phyloP scores from a whole-genome alignment of 225 moss, liverwort and hornwort genomes.

The Physcomitrellopsis africana region DNA sequence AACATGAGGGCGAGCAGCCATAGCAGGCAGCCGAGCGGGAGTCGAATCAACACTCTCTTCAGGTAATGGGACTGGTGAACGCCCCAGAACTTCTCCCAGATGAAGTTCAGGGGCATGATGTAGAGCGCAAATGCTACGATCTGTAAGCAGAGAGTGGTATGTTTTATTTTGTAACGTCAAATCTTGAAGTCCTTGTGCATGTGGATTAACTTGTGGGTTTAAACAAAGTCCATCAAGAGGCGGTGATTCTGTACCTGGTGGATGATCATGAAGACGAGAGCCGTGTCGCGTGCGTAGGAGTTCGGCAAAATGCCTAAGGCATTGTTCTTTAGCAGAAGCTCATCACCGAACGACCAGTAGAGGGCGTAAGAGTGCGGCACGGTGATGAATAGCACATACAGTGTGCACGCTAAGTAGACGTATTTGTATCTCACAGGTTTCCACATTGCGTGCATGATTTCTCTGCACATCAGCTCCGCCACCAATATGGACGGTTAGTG shows the following conservation, averaged over 20 bases:
- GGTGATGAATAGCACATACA: conserved; percentile 47
- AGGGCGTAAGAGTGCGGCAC: conserved; percentile 55
- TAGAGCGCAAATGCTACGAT: conserved; percentile 61
- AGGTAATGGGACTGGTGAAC: conserved; percentile 45
- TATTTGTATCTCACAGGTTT: conserved; percentile 55
- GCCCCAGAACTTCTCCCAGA: conserved; percentile 57
- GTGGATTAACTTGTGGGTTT: neutral
- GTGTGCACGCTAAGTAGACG: conserved; percentile 43
- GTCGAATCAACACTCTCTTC: conserved; percentile 27
- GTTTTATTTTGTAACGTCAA: too few species aligned
- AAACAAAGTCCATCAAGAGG: neutral
- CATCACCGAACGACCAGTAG: conserved; percentile 53
- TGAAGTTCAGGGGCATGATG: conserved; percentile 61
- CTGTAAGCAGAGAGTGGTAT: conserved; percentile 9
- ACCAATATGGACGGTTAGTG: neutral
- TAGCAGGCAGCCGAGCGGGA: conserved; percentile 43
- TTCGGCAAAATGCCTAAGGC: conserved; percentile 52
- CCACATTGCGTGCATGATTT: conserved; percentile 74
- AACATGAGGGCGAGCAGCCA: conserved; percentile 64
- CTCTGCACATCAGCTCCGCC: conserved; percentile 37
- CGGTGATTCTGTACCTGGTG: conserved; percentile 40
- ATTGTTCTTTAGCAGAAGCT: conserved; percentile 37
- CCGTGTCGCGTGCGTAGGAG: conserved; percentile 40
- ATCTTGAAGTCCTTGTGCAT: too few species aligned
- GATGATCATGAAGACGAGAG: conserved; percentile 63